Evolutionary conservation across 2,329 filamentous ascomycete genomes (phyloP), one percentile per base, ranked within the genome.

Genomic region (Phaeosphaeriaceae sp.): DNA sequence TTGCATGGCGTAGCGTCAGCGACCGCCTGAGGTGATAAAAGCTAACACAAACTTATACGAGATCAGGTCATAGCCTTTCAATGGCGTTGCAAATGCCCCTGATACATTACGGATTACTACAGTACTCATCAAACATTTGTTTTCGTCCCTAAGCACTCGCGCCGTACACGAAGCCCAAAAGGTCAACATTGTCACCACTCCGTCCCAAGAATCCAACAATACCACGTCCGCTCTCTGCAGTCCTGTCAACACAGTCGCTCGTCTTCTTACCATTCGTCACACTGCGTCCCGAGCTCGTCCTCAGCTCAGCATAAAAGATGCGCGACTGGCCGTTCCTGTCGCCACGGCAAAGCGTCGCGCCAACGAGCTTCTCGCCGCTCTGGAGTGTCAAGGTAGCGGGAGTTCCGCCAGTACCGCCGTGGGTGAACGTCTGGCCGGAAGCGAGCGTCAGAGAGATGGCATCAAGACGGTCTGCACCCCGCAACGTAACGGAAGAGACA

Each of bases 291-390:
- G 74, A 54, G 63, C 80, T 85, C 1, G 84, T 87, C 1, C 78
- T 82, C n/a, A 85, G 83, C 55, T 79, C 64, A 58, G 86, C 80
- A 68, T 83, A 88, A 68, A 88, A 86, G 65, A 82, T 82, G 31
- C 85, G 81, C n/a, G 82, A 85, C 15, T 76, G 65, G 21, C 66
- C 66, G 57, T 78, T 73, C 63, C 82, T 79, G 66, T 82, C 67
- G 15, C 80, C 85, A 62, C 82, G 78, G 73, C 85, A 88, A 13
- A 88, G 71, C 51, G 76, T 73, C 0, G 83, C 83, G 24, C 70
- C 65, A 1, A 77, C 80, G 80, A 85, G 84, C 65, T 74, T 80
- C 70, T 88, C 86, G 17, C 74, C 74, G 1, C 66, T 60, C 1
- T 51, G 79, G n/a, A 87, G 78, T 0, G 74, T 75, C 49, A 88